Base-by-base conservation (phyloP, 116 monocot species). In the Dioscorea cayenensis region DNA sequence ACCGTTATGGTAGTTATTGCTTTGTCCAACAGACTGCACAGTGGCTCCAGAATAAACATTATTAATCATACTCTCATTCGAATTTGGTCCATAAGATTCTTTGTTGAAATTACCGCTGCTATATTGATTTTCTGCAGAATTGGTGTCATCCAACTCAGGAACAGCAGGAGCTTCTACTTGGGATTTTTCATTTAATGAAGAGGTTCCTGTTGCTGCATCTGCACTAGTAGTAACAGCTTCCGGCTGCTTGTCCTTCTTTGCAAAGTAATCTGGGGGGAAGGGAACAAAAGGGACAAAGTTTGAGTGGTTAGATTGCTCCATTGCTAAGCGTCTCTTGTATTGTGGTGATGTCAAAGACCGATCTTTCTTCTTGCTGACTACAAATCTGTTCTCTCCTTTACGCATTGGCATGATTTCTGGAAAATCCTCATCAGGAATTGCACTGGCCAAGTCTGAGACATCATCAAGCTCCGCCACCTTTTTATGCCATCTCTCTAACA, bases 341-440 rank as follows among this genome's bases (percentile, higher is more conserved):
- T 81, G 86, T 20, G 86, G 86, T 64, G 97, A 83, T 17, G 89
- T 89, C 68, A 93, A 70, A 29, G 97, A 88, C 6, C 88, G 86
- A 36, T 93, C 90, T 71, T 88, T 88, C 67, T 90, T 90, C 74
- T 82, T 90, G 74, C 88, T 90, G 3, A 88, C 73, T 7, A 93
- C 80, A 69, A 90, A 93, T 35, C 93, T 78, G 64, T 87, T 97
- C 28, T 93, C 94, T 50, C 97, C 97, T 80, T 87, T 97, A 19
- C 94, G 77, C 64, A 97, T 80, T 5, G 97, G 97, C 97, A 97
- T 97, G 51, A 88, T 84, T 11, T 93, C 92, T 20, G 92, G 92
- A 62, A 90, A 88, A 43, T 86, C 79, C 7, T 90, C 82, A 67
- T 81, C 76, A 62, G 79, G 51, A 38, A 71, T 72, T 72, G 75